phyloP scores from a whole-genome alignment of 1,139 yeast genomes.

The Meyerozyma guilliermondii region DNA sequence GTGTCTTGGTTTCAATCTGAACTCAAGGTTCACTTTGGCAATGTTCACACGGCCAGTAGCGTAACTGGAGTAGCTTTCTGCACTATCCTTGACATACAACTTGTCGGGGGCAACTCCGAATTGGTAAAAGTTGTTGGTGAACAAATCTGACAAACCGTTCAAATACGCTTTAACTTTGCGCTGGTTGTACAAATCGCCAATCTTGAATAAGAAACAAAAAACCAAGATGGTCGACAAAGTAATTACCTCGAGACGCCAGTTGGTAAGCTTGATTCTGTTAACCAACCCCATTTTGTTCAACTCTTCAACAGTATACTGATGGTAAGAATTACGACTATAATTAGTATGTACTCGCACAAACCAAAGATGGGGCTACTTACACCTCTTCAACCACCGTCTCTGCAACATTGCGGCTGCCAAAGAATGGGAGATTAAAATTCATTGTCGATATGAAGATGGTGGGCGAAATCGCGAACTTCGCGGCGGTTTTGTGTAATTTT shows the following conservation, averaged over 20 bases:
- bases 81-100: constrained; percentile 60
- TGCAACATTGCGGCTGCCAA: background rate
- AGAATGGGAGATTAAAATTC: constrained; percentile 1
- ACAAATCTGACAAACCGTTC: constrained; percentile 37
- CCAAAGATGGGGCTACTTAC: background rate
- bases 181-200: constrained; percentile 60
- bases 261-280: constrained; percentile 49
- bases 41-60: constrained; percentile 87
- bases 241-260: constrained; percentile 72
- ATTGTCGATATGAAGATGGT: background rate
- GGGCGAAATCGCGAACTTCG: background rate
- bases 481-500: constrained; percentile 1
- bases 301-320: constrained; percentile 45
- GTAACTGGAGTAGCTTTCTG: constrained; percentile 68
- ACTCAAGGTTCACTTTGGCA: constrained; percentile 53
- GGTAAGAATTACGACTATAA: constrained; percentile 18
- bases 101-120: constrained; percentile 61
- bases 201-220: constrained; percentile 42
- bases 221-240: constrained; percentile 47
- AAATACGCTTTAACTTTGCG: constrained; percentile 48
- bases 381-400: constrained; percentile 1
- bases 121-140: constrained; percentile 68
- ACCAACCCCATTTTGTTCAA: constrained; percentile 43
- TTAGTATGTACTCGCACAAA: constrained; percentile 18
- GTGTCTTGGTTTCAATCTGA: constrained; percentile 75